Evolutionary conservation across 148 eudicot species (phyloP).

Genomic region (Amaranthus cruentus): DNA sequence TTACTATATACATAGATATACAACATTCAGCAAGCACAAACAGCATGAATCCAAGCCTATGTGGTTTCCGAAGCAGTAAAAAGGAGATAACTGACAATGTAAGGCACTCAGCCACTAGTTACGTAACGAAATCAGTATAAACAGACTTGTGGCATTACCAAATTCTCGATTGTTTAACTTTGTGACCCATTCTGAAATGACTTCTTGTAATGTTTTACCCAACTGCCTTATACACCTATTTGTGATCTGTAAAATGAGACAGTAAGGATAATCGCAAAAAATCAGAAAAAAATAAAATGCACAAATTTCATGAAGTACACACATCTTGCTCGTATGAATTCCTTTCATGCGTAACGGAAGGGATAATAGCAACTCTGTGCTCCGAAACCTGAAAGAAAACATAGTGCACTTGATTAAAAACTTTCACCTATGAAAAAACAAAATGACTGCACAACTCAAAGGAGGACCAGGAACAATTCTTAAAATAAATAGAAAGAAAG

Average conservation of each 20-base stretch:
- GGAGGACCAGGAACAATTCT: not conserved
- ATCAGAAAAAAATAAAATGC: not conserved
- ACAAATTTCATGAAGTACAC: slow-evolving; percentile 7
- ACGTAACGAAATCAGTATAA: not conserved
- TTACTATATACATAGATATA: not conserved
- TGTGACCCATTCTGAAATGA: slow-evolving; percentile 57
- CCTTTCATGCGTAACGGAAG: slow-evolving; percentile 62
- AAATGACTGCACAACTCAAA: not conserved
- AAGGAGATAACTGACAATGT: not conserved
- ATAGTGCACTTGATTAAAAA: slow-evolving; percentile 1
- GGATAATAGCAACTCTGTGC: slow-evolving; percentile 48
- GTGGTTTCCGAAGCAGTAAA: not conserved
- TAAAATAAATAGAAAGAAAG: not conserved
- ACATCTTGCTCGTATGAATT: slow-evolving; percentile 83
- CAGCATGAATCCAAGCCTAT: not conserved
- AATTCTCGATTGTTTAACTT: slow-evolving; percentile 61
- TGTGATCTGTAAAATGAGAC: slow-evolving; percentile 53
- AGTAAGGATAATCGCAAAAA: not conserved
- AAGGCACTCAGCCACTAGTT: not conserved
- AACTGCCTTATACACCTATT: slow-evolving; percentile 63
- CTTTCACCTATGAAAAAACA: not conserved
- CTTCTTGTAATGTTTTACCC: slow-evolving; percentile 66
- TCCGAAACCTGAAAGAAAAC: slow-evolving; percentile 49
- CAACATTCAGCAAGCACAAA: not conserved
- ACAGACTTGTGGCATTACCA: slow-evolving; percentile 38